phyloP scores from a whole-genome alignment of 2,329 filamentous ascomycete species.

The Fusarium irregulare region DNA sequence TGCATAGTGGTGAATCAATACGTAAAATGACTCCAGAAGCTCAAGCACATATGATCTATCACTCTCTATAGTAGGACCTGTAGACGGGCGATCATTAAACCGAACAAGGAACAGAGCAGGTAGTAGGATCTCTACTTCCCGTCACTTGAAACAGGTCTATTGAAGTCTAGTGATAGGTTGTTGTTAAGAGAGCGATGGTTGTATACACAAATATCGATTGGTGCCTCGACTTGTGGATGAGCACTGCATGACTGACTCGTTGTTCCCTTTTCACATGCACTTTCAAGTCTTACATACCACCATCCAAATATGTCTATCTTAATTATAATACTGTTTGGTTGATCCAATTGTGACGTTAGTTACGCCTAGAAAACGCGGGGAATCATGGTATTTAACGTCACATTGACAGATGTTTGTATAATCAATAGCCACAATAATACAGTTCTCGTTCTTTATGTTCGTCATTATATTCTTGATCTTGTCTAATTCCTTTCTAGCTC shows the following conservation, averaged over 20 bases:
- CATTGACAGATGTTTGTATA: not conserved
- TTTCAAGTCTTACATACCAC: not conserved
- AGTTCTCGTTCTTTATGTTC: not conserved
- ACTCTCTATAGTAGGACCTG: not conserved
- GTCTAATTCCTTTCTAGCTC: slow-evolving; percentile 3
- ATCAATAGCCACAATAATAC: not conserved
- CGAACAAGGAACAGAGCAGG: not conserved
- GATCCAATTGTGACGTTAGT: not conserved
- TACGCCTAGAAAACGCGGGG: not conserved
- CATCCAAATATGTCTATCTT: not conserved
- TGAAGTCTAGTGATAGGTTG: too few species aligned
- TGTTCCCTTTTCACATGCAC: not conserved
- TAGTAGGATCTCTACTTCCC: not conserved
- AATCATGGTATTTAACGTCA: not conserved
- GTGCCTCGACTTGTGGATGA: not conserved
- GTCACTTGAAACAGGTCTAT: not conserved
- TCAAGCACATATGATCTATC: not conserved
- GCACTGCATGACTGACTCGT: slow-evolving; percentile 9
- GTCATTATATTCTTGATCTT: slow-evolving; percentile 12
- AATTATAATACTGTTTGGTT: not conserved
- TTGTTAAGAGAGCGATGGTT: not conserved
- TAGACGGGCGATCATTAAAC: not conserved
- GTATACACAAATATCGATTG: not conserved
- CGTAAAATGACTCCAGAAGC: not conserved
- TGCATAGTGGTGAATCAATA: not conserved